Evolutionary conservation across 441 rosid species (phyloP).

Genomic region (Gossypium laxum): DNA sequence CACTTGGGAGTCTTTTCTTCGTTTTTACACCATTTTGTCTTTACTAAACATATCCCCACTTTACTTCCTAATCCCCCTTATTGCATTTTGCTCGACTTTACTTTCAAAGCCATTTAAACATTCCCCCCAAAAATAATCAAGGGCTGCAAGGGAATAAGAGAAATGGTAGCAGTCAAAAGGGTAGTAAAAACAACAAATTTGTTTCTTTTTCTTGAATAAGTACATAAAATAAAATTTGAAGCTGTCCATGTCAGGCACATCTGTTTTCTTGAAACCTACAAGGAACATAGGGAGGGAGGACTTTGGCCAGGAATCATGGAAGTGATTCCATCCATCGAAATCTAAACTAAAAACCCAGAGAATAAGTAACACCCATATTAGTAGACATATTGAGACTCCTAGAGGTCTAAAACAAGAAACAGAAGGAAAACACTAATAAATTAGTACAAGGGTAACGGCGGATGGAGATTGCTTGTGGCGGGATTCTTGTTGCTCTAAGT

Average conservation of each 20-base stretch:
- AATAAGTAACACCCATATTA: neutral
- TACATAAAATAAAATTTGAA: too few species aligned
- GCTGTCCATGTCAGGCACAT: too few species aligned
- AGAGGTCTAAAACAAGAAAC: neutral
- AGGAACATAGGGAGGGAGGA: neutral
- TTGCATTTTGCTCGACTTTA: neutral
- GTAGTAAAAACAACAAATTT: neutral
- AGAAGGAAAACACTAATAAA: neutral
- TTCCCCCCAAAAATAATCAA: too few species aligned
- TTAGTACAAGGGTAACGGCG: neutral
- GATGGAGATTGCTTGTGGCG: neutral
- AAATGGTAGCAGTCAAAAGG: neutral
- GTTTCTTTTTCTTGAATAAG: neutral
- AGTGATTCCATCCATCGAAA: neutral
- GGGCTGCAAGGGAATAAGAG: too few species aligned
- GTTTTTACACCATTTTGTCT: neutral
- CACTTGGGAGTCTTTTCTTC: constrained; percentile 10
- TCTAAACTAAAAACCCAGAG: neutral
- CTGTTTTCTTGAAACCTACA: too few species aligned
- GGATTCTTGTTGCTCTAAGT: constrained; percentile 2
- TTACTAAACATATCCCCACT: constrained; percentile 14
- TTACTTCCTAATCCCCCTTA: neutral
- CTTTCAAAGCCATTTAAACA: too few species aligned
- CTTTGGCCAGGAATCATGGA: constrained; percentile 6
- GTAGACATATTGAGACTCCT: neutral